A percentile compares a stretch with the other conserved stretches of the same genome.
phyloP scores from a whole-genome alignment of 371 early-diverging fungal species.

The Syncephalastrum monosporum region DNA sequence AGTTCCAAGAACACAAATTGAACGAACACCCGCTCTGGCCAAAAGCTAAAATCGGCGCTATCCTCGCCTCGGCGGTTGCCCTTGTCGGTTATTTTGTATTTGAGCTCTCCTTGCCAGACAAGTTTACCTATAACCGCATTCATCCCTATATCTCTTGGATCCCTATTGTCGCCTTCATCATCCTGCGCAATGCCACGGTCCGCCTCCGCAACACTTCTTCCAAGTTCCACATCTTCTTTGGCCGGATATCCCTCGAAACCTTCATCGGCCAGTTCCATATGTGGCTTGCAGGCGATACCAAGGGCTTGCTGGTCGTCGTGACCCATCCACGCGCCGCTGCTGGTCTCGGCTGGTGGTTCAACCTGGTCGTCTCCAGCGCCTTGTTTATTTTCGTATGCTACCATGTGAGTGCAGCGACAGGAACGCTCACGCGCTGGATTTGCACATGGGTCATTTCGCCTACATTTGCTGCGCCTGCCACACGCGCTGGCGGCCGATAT shows the following conservation, averaged over 20 bases:
- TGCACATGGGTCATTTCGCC: slow-evolving; percentile 12
- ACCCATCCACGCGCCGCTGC: slow-evolving; percentile 29
- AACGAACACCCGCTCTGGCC: slow-evolving; percentile 40
- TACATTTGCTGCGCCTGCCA: no score
- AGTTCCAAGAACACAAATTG: slow-evolving; percentile 43
- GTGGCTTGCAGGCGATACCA: slow-evolving; percentile 76
- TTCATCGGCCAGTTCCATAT: slow-evolving; percentile 81
- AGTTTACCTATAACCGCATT: slow-evolving; percentile 52
- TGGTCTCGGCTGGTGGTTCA: slow-evolving; percentile 55
- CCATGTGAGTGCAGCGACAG: slow-evolving; percentile 51
- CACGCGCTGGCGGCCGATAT: slow-evolving; percentile 9
- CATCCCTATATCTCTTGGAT: slow-evolving; percentile 70
- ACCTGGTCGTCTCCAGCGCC: slow-evolving; percentile 46
- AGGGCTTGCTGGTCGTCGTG: slow-evolving; percentile 55
- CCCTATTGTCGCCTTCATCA: slow-evolving; percentile 59
- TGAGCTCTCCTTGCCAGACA: slow-evolving; percentile 43
- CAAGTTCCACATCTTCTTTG: slow-evolving; percentile 55
- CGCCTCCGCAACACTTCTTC: slow-evolving; percentile 54
- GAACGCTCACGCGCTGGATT: slow-evolving; percentile 42
- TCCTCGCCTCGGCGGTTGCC: slow-evolving; percentile 31
- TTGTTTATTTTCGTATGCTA: slow-evolving; percentile 60
- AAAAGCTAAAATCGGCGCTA: slow-evolving; percentile 25
- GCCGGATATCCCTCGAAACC: slow-evolving; percentile 70
- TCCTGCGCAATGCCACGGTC: slow-evolving; percentile 67
- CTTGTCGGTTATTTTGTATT: slow-evolving; percentile 51